Base-by-base conservation (phyloP, 805 yeast genomes). In the Ogataea wickerhamii region DNA sequence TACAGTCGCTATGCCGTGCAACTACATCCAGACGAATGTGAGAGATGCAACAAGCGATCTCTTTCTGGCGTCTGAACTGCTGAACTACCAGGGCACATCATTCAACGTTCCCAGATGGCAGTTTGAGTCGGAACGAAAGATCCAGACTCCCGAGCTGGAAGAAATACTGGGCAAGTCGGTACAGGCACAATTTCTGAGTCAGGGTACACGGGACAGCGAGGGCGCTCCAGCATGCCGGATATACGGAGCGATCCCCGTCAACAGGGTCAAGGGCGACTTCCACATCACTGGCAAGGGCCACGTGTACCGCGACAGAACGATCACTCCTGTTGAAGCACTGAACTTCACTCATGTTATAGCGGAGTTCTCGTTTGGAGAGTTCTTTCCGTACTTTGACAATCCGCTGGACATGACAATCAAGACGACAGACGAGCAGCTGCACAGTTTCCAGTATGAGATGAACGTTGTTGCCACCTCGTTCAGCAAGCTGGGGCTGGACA, bases 311-410 rank as follows among this genome's bases (percentile, higher is more conserved):
- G 80, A 72, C 44, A 61, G 75, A 41, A 64, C 74, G 32, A 61
- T 63, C 29, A 68, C 72, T 8, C 76, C 75, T 1, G 23, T 53
- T 6, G 76, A 76, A 27, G 63, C 71, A 17, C 63, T 86, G 41
- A 85, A 91, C 55, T 83, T 91, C 56, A 74, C 95, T 1, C 98
- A 93, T 61, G 77, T 78, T 4, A 81, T 93, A 43, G 76, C 76
- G 43, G 98, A 91, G 60, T 76, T 88, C 45, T 87, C 97, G 8
- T 91, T 81, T 63, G 98, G 98, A 11, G 86, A 78, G 25, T 88
- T 83, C 60, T 88, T 78, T 55, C 97, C 98, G 3, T 82, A 75
- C 50, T 70, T 89, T 45, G 73, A 82, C 49, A 91, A 91, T 55
- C 95, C 96, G n/a, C 70, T 93, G 46, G 98, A 93, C 59, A 70